phyloP scores from a whole-genome alignment of 176 grass and related monocot genomes.

The Paspalum vaginatum region DNA sequence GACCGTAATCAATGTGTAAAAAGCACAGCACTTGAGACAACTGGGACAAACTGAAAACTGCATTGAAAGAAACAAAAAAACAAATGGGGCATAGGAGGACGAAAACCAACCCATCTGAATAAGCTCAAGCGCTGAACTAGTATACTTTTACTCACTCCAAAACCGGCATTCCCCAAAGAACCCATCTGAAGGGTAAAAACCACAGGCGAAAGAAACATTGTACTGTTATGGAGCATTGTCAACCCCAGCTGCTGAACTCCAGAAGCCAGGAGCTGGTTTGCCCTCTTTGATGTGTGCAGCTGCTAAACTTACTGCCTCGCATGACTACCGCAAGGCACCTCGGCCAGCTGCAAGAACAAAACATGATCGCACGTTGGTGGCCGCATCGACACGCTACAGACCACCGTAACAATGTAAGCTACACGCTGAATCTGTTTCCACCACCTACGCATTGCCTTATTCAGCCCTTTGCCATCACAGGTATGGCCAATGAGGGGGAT shows the following conservation, averaged over 20 bases:
- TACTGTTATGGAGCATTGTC: constrained; percentile 1
- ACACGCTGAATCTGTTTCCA: neutral
- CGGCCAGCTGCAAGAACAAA: constrained; percentile 40
- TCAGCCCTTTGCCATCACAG: neutral
- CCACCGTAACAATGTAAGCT: neutral
- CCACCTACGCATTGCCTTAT: too few relatives aligned
- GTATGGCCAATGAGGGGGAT: neutral
- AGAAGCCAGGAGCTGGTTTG: constrained; percentile 17
- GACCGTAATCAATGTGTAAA: neutral
- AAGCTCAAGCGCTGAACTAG: neutral
- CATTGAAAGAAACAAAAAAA: neutral
- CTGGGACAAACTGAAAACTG: neutral
- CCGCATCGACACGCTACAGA: neutral
- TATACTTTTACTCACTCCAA: neutral
- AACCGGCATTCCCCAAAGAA: neutral
- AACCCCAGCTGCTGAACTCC: constrained; percentile 10
- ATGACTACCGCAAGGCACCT: constrained; percentile 36
- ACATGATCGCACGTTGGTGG: too few relatives aligned
- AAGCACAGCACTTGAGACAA: neutral
- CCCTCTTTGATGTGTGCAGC: constrained; percentile 36
- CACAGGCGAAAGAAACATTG: neutral
- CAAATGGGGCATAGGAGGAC: neutral
- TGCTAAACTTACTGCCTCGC: constrained; percentile 43
- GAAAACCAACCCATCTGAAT: neutral
- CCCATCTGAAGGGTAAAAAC: neutral